These are phyloP conservation scores for Taphrina wiesneri DNA, from an alignment of 1,139 yeast genomes.

Conservation along the genomic window DNA sequence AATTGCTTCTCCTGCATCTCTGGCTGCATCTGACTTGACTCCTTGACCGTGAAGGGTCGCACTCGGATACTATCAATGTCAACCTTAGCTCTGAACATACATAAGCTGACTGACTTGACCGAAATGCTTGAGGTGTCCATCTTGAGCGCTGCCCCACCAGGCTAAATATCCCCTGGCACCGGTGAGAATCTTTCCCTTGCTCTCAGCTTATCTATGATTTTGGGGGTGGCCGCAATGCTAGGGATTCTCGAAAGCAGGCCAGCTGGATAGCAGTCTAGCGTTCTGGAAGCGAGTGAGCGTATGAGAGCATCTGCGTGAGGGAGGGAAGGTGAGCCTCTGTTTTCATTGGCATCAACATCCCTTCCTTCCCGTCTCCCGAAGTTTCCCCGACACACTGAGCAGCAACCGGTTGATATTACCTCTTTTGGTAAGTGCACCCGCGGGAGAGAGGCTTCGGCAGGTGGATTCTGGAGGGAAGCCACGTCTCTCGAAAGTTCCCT, in stretches of 20 bases:
- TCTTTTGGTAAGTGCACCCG: background rate
- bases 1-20: constrained; percentile 48
- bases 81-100: background rate
- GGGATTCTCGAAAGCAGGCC: background rate
- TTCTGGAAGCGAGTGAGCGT: background rate
- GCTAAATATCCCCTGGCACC: background rate
- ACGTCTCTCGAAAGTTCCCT: constrained; percentile 19
- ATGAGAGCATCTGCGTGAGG: too few species aligned
- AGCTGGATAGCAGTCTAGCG: background rate
- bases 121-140: constrained; percentile 33
- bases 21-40: constrained; percentile 50
- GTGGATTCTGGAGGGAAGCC: background rate
- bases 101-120: constrained; percentile 12
- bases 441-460: background rate
- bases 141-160: background rate
- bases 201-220: background rate
- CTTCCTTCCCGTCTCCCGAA: background rate
- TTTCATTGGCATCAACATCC: constrained; percentile 7
- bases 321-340: constrained; percentile 3
- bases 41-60: constrained; percentile 73
- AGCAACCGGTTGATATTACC: background rate
- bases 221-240: background rate
- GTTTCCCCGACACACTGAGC: background rate
- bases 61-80: constrained; percentile 51
- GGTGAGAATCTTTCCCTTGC: background rate